phyloP scores from a whole-genome alignment of 208 protist genomes.

The Angomonas ambiguus region DNA sequence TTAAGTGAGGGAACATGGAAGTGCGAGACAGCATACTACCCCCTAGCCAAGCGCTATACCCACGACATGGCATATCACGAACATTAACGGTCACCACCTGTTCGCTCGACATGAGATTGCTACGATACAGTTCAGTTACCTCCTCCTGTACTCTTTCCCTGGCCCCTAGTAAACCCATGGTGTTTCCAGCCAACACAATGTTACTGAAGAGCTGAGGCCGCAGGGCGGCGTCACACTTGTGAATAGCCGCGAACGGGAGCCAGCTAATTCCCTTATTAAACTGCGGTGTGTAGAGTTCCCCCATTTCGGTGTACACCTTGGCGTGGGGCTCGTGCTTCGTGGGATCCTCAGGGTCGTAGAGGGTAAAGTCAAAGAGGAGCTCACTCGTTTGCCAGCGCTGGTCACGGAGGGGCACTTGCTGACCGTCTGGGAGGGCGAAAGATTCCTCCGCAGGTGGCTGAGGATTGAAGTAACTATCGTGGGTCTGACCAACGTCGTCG shows the following conservation, averaged over 20 bases:
- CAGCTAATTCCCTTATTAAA: constrained; percentile 89
- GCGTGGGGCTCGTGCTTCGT: constrained; percentile 54
- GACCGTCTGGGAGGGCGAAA: constrained; percentile 86
- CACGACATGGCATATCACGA: constrained; percentile 58
- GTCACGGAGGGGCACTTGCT: constrained; percentile 63
- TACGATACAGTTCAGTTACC: constrained; percentile 81
- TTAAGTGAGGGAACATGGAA: constrained; percentile 83
- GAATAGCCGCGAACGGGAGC: constrained; percentile 88
- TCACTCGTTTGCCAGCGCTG: constrained; percentile 71
- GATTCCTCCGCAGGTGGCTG: constrained; percentile 17
- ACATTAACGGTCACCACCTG: constrained; percentile 63
- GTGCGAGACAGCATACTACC: constrained; percentile 79
- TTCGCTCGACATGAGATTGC: constrained; percentile 55
- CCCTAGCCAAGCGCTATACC: constrained; percentile 83
- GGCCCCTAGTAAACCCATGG: constrained; percentile 81
- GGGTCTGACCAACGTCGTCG: neutral
- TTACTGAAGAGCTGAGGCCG: constrained; percentile 88
- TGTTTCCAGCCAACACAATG: constrained; percentile 92
- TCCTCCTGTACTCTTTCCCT: constrained; percentile 82
- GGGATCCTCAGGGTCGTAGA: constrained; percentile 21
- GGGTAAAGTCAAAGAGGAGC: constrained; percentile 85
- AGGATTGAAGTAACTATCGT: neutral
- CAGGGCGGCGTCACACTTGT: constrained; percentile 87
- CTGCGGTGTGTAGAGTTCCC: constrained; percentile 74
- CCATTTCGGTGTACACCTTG: constrained; percentile 80